Evolutionary conservation across 2,329 filamentous ascomycete species (phyloP).

Genomic region (Mycosphaerella arachidis): DNA sequence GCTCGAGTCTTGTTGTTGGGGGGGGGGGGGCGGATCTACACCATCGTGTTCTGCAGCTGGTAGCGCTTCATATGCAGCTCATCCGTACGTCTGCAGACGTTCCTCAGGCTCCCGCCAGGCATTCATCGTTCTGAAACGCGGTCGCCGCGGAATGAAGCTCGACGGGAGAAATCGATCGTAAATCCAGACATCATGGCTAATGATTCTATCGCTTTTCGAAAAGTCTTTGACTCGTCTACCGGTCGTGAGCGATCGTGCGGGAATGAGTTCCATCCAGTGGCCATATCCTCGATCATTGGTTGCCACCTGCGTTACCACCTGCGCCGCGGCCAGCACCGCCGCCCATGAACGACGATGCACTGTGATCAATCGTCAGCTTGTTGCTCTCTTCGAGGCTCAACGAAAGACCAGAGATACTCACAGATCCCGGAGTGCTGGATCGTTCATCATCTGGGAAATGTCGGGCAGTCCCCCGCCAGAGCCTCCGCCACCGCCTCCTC

Average conservation of each 20-base stretch:
- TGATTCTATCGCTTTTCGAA: background rate
- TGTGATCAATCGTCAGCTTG: conserved; percentile 32
- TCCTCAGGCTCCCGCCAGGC: background rate
- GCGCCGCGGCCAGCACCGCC: conserved; percentile 43
- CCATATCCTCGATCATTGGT: conserved; percentile 3
- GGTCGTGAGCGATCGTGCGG: background rate
- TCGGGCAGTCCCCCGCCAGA: conserved; percentile 83
- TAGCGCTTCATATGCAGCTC: background rate
- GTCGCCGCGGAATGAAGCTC: background rate
- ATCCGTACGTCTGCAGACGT: background rate
- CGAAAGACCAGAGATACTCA: conserved; percentile 50
- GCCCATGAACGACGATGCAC: conserved; percentile 60
- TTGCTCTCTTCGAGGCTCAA: background rate
- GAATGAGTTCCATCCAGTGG: background rate
- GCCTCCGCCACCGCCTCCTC: conserved; percentile 39
- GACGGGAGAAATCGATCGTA: background rate
- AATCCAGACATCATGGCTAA: background rate
- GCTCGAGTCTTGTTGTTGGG: background rate
- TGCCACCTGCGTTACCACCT: conserved; percentile 17
- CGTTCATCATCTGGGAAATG: conserved; percentile 78
- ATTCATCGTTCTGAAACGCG: background rate
- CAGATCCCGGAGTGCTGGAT: conserved; percentile 90
- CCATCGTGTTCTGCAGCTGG: background rate
- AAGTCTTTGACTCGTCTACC: conserved; percentile 2
- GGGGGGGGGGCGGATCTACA: background rate